phyloP scores from a whole-genome alignment of 1,139 yeast genomes.

The Geotrichum klebahnii region DNA sequence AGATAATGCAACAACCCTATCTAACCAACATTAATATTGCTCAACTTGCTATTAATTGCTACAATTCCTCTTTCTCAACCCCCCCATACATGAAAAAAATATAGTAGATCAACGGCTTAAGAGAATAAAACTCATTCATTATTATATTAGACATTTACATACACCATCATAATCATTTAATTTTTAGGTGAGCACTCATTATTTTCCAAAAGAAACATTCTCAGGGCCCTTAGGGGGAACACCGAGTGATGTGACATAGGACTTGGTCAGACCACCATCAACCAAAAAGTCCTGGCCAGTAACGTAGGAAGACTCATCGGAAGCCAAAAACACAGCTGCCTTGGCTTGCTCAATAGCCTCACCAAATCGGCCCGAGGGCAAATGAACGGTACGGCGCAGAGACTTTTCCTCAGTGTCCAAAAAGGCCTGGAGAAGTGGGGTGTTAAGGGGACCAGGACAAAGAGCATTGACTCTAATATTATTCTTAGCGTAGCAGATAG shows the following conservation, averaged over 20 bases:
- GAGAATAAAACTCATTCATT: too few relatives aligned
- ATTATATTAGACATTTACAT: too few relatives aligned
- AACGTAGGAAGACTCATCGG: constrained; percentile 73
- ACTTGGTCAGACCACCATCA: constrained; percentile 63
- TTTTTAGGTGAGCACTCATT: constrained; percentile 15
- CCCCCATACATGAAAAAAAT: too few relatives aligned
- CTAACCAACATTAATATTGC: too few relatives aligned
- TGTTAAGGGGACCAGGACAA: constrained; percentile 62
- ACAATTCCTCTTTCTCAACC: too few relatives aligned
- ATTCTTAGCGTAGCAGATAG: constrained; percentile 62
- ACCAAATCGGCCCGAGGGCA: constrained; percentile 51
- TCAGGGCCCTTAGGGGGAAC: constrained; percentile 32
- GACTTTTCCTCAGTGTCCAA: constrained; percentile 41
- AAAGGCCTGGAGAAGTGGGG: constrained; percentile 54
- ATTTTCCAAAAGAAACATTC: constrained; percentile 35
- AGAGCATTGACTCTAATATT: constrained; percentile 65
- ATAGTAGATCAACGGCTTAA: too few relatives aligned
- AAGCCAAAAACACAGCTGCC: constrained; percentile 72
- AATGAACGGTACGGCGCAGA: constrained; percentile 49
- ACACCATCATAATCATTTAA: too few relatives aligned
- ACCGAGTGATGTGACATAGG: constrained; percentile 36
- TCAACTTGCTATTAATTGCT: too few relatives aligned
- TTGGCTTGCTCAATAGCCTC: constrained; percentile 76
- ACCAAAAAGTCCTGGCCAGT: constrained; percentile 80
- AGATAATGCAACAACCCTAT: too few relatives aligned